Evolutionary conservation across 805 yeast species (phyloP), one percentile per base, ranked within the genome.

Genomic region (Pichia scutulata): DNA sequence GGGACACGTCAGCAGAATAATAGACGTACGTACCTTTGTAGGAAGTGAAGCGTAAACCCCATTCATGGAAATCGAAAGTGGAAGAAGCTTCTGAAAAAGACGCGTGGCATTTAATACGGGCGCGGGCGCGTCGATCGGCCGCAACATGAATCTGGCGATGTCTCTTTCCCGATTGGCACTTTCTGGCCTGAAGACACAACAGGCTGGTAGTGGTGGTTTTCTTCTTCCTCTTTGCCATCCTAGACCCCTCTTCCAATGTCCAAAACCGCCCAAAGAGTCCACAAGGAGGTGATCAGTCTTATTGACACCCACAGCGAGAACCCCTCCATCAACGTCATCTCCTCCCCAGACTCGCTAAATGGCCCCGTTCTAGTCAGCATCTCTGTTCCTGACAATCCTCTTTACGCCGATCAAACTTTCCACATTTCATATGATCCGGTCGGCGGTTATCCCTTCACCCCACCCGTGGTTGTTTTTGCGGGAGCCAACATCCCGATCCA

Each of bases 401-500:
- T 47, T 3, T 54, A 54, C 39, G 42, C 39, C 13, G 28, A 44
- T 14, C 24, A 25, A 8, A 28, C 48, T 9, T 54, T 33, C 36
- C 36, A 39, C 4, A 7, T 54, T 3, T 46, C 43, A 16, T 54
- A 50, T 24, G 42, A 39, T 36, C 24, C 45, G 2, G 43, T 37
- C 7, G 16, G 7, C 2, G 48, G 51, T 2, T 54, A 54, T 13
- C 57, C 57, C 6, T 54, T 54, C 23, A 16, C 30, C 4, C 51
- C 54, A 2, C 57, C 57, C 3, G 36, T 39, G 4, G 50, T 54
- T 1, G 24, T 30, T 2, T 54, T 54, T 24, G 40, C 49, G 1
- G 57, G 57, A 2, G 22, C 42, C 2, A 55, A 53, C 46, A 74
- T 84, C 4, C 92, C 92, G 1, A 57, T 82, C 3, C 89, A 84